Base-by-base conservation (phyloP, 495 filamentous ascomycete genomes). In the Xylaria palmicola region DNA sequence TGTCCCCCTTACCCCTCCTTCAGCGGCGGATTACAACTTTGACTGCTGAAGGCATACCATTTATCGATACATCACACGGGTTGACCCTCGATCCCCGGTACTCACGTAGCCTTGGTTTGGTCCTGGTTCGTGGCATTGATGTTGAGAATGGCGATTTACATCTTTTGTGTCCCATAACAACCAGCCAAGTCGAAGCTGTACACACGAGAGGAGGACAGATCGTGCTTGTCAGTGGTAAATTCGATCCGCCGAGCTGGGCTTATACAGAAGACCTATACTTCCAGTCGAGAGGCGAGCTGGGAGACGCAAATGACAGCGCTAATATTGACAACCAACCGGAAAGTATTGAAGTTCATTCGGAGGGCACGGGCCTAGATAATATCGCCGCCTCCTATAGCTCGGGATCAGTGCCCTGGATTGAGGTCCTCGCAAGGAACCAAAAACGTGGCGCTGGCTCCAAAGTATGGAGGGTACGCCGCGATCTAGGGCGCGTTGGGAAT, bases 241-340 rank as follows among this genome's bases (percentile, higher is more conserved):
- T 85, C 44, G 84, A 86, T 59, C 69, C 81, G 9, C 84, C 85
- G 2, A 79, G 68, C 9, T 88, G 84, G 85, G 81, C 81, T 12
- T 86, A 84, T 57, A 75, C 75, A 1, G 83, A 86, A 62, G 78
- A 81, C 15, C 51, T 84, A 5, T 73, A 77, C 45, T 58, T 63
- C 51, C 59, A 54, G 27, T 29, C 59, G 9, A 36, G 64, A n/a
- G 67, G 49, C 7, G 67, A 68, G 8, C 68, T 6, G 1, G 66
- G 49, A 15, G 67, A 65, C 2, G 66, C 44, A 39, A 68, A 66
- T 24, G 66, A 65, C 2, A 54, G 49, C 40, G 36, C 44, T 1
- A 62, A 58, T 20, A 30, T 30, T 0, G 30, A 27, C 24, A 32
- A n/a, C 40, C 43, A 51, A n/a, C 10, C 17, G 47, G 59, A 55